A percentile compares a stretch with the other conserved stretches of the same genome.
phyloP scores from a whole-genome alignment of 345 rosid genomes.

The Litchi chinensis region DNA sequence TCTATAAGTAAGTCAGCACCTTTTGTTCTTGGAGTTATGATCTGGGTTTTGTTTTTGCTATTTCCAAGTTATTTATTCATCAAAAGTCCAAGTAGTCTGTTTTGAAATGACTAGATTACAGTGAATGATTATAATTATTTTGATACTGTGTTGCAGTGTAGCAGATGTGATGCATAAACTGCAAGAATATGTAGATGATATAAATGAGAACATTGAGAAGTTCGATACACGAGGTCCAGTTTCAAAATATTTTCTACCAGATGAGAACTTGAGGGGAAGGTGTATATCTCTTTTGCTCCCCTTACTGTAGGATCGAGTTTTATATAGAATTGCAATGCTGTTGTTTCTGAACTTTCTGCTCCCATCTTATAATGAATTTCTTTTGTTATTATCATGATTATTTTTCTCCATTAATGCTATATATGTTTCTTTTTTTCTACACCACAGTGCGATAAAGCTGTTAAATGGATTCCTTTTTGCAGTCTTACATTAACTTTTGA shows the following conservation, averaged over 20 bases:
- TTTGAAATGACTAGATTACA: constrained; percentile 7
- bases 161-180: constrained; percentile 70
- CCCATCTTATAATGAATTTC: constrained; percentile 11
- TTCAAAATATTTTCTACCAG: constrained; percentile 78
- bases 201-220: constrained; percentile 72
- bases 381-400: background rate
- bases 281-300: constrained; percentile 20
- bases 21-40: constrained; percentile 4
- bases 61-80: background rate
- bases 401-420: background rate
- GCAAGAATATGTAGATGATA: constrained; percentile 78
- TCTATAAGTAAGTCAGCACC: constrained; percentile 74
- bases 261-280: constrained; percentile 89
- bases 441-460: background rate
- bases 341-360: background rate
- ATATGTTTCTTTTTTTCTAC: background rate
- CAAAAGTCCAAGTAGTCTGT: background rate
- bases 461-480: constrained; percentile 21
- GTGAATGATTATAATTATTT: constrained; percentile 18
- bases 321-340: constrained; percentile 11
- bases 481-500: constrained; percentile 79
- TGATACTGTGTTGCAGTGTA: constrained; percentile 48
- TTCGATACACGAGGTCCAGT: constrained; percentile 81
- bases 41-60: background rate
- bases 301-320: background rate